phyloP scores from a whole-genome alignment of 805 yeast species.

The Yarrowia deformans region DNA sequence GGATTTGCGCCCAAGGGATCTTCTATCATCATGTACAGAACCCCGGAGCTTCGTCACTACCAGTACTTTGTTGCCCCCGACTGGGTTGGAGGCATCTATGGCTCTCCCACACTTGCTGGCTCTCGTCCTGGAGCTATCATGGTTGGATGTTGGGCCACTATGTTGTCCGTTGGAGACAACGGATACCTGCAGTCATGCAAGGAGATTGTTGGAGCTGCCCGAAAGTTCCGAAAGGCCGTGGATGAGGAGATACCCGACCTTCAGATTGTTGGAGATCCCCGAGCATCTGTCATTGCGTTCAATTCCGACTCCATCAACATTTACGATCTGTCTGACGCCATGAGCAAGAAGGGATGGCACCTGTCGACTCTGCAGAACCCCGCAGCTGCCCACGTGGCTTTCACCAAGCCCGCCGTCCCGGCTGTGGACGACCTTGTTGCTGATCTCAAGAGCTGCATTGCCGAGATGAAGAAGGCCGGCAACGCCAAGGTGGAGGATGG shows the following conservation, averaged over 20 bases:
- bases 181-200: conserved; percentile 76
- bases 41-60: conserved; percentile 66
- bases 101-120: conserved; percentile 96
- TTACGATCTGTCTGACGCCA: conserved; percentile 77
- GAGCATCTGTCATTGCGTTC: conserved; percentile 82
- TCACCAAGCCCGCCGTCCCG: conserved; percentile 72
- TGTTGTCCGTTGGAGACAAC: conserved; percentile 79
- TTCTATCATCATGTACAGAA: conserved; percentile 88
- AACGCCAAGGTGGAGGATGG: conserved; percentile 51
- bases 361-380: conserved; percentile 86
- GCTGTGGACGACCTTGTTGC: conserved; percentile 65
- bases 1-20: conserved; percentile 99
- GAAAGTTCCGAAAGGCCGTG: conserved; percentile 60
- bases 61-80: conserved; percentile 85
- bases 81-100: conserved; percentile 96
- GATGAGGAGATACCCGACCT: conserved; percentile 60
- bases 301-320: conserved; percentile 67
- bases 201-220: conserved; percentile 72
- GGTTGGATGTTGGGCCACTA: conserved; percentile 98
- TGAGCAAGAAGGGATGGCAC: conserved; percentile 84
- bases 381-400: conserved; percentile 88
- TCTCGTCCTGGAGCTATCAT: conserved; percentile 96
- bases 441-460: conserved; percentile 58
- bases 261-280: conserved; percentile 83
- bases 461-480: conserved; percentile 51